phyloP scores from a whole-genome alignment of 768 basidiomycete species.

The Trametes cubensis region DNA sequence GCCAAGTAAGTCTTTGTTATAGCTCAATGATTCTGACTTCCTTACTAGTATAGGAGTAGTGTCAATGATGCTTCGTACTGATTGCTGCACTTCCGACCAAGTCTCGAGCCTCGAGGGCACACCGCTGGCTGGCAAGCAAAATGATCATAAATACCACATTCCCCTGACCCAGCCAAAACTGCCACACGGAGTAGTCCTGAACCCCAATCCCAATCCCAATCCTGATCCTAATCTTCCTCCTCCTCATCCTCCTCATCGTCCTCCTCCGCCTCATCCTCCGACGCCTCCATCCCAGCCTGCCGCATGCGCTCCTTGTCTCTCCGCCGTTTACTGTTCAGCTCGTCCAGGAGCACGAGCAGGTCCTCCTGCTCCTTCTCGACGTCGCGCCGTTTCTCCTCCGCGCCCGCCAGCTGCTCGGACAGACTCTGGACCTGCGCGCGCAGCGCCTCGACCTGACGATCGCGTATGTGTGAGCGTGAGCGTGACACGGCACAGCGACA shows the following conservation, averaged over 20 bases:
- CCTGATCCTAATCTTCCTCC: not conserved
- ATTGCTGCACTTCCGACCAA: no score
- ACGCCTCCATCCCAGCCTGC: constrained; percentile 80
- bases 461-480: not conserved
- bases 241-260: constrained; percentile 44
- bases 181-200: no score
- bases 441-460: constrained; percentile 46
- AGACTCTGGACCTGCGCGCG: constrained; percentile 51
- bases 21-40: no score
- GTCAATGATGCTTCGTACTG: no score
- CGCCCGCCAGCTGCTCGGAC: constrained; percentile 48
- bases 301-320: constrained; percentile 80
- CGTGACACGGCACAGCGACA: no score
- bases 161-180: not conserved
- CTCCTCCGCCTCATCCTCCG: constrained; percentile 87
- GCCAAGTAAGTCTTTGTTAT: no score
- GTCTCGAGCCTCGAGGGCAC: no score
- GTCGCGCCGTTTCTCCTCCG: constrained; percentile 73
- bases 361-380: constrained; percentile 97
- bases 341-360: constrained; percentile 89
- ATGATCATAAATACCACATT: not conserved
- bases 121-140: no score
- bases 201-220: no score
- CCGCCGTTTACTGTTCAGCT: constrained; percentile 82
- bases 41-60: no score